phyloP scores from a whole-genome alignment of 352 stramenopile species.

The Phytopythium sindhum region DNA sequence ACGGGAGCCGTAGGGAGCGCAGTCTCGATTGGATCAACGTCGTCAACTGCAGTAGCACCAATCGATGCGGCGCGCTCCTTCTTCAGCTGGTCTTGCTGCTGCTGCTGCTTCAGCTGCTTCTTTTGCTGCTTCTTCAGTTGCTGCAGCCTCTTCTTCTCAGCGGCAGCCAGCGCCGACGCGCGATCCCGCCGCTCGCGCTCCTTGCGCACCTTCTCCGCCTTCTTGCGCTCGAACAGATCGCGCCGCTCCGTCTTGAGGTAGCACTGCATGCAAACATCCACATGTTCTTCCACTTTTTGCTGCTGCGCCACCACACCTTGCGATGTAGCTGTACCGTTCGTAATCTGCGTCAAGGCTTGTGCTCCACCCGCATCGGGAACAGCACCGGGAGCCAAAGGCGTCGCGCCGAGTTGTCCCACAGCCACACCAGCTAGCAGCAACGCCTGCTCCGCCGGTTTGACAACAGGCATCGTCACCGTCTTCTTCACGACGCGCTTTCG shows the following conservation, averaged over 20 bases:
- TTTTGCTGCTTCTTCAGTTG: slow-evolving; percentile 63
- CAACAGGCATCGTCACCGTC: not conserved
- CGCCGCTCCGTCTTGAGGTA: slow-evolving; percentile 65
- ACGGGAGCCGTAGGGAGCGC: not conserved
- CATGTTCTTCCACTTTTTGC: slow-evolving; percentile 15
- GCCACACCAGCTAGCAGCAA: not conserved
- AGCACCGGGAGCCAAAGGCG: not conserved
- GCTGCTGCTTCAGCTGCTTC: slow-evolving; percentile 45
- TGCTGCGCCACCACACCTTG: not conserved
- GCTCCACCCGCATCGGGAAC: slow-evolving; percentile 10
- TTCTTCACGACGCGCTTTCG: slow-evolving; percentile 28
- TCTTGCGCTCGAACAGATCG: slow-evolving; percentile 65
- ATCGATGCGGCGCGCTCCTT: not conserved
- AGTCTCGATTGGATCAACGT: not conserved
- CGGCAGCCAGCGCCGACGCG: slow-evolving; percentile 6
- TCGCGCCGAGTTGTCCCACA: not conserved
- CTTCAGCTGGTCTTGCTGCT: slow-evolving; percentile 8
- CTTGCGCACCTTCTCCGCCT: slow-evolving; percentile 29
- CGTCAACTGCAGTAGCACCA: not conserved
- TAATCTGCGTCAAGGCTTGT: not conserved
- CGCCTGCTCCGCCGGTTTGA: not conserved
- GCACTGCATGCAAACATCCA: slow-evolving; percentile 67
- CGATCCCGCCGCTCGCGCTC: slow-evolving; percentile 30
- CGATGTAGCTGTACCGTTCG: too few species aligned
- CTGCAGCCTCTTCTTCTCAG: slow-evolving; percentile 47